These are phyloP conservation scores for Tolypocladium tundrense DNA, from an alignment of 2,329 filamentous ascomycete species.

Conservation along the genomic window DNA sequence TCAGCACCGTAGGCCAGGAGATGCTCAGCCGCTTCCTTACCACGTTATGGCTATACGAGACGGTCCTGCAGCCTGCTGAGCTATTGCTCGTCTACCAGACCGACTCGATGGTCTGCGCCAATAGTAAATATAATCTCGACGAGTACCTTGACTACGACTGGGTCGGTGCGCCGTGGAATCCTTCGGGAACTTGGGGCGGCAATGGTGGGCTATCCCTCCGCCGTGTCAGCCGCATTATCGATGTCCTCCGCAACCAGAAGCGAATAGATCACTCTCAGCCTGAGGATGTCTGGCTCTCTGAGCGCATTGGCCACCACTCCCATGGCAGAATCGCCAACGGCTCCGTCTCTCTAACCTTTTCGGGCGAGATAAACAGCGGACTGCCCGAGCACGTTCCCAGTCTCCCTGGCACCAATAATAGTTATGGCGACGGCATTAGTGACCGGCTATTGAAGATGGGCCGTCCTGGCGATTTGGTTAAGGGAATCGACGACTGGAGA, in stretches of 20 bases:
- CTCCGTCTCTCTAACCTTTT: slow-evolving; percentile 35
- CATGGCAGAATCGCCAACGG: slow-evolving; percentile 40
- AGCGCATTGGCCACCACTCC: slow-evolving; percentile 37
- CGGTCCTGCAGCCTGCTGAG: slow-evolving; percentile 36
- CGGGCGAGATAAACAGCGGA: slow-evolving; percentile 36
- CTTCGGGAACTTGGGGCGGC: slow-evolving; percentile 17
- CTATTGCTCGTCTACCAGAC: slow-evolving; percentile 45
- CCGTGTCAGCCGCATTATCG: slow-evolving; percentile 40
- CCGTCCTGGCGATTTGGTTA: slow-evolving; percentile 12
- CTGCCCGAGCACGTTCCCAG: slow-evolving; percentile 7
- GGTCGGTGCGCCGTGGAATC: slow-evolving; percentile 41
- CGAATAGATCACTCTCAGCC: slow-evolving; percentile 34
- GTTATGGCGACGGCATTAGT: neutral
- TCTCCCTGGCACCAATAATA: too few species aligned
- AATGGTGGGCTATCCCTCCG: slow-evolving; percentile 30
- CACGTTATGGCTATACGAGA: slow-evolving; percentile 40
- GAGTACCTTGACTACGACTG: slow-evolving; percentile 43
- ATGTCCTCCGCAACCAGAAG: slow-evolving; percentile 37
- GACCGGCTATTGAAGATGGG: neutral
- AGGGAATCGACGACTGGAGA: slow-evolving; percentile 39
- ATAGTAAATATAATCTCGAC: slow-evolving; percentile 34
- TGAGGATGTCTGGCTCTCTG: slow-evolving; percentile 47
- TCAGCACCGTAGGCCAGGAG: slow-evolving; percentile 40
- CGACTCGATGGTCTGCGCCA: slow-evolving; percentile 46
- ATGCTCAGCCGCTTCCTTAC: slow-evolving; percentile 43